Evolutionary conservation across 768 basidiomycete genomes (phyloP), one percentile per base, ranked within the genome.

Genomic region (Tricholoma flavovirens): DNA sequence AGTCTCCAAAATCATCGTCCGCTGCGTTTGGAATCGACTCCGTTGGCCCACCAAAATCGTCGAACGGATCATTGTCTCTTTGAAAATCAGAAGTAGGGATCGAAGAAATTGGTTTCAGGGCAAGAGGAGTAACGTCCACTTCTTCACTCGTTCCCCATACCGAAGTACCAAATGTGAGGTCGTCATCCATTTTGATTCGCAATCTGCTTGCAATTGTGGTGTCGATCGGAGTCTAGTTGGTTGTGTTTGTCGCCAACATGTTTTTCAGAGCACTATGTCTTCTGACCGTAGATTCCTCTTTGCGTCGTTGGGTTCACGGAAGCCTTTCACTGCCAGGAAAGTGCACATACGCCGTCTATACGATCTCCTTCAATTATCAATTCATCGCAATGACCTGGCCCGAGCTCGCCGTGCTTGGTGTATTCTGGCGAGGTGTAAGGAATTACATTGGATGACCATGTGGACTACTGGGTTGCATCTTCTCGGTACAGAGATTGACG

Each of bases 1-100:
- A 93, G 61, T 93, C 90, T 50, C 84, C 89, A 70, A 91, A 91
- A 56, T 91, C 89, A 61, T 91, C 92, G 46, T 88, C 86, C 12
- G 74, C 79, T 1, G 62, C 71, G n/a, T 70, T 75, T 14, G 78
- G 76, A 52, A 64, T 63, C 26, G 76, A 71, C 32, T 81, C 80
- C 59, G 66, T 65, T 46, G 75, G 65, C 55, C 83, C 83, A 56
- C 86, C 80, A 63, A 84, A 84, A 53, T 83, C 82, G 55, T 85
- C 80, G 62, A 80, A 74, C 35, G 70, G 69, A 49, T 69, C 64
- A 57, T 69, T 70, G 57, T 64, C 71, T 65, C 63, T 61, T 21
- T 71, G 69, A 49, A 72, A 61, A 29, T 65, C 59, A 43, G 66
- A 59, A 51, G 65, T 54, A 38, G 68, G 58, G 29, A 66, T 52